Base-by-base conservation (phyloP, 2,329 filamentous ascomycete species). In the Incumbomyces lentus region DNA sequence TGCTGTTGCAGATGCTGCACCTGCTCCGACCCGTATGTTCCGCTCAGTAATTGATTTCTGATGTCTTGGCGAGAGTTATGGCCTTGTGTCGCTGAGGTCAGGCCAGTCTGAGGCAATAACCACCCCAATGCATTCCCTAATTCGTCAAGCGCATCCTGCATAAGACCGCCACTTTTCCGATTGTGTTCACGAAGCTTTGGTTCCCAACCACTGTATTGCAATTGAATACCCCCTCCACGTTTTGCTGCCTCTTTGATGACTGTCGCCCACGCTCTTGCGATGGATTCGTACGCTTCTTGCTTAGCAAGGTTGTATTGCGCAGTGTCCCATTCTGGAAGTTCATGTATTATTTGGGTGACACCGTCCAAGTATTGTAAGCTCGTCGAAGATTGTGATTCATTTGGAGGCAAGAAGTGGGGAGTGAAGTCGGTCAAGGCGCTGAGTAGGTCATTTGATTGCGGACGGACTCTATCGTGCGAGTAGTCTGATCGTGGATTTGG, bases 381-480 rank as follows among this genome's bases (percentile, higher is more conserved):
- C 12, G 82, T 76, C 26, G 82, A 81, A n/a, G 85, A 73, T 61
- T 95, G 89, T 2, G 78, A 73, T 68, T 98, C 92, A 60, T 85
- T 84, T 0, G 92, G 92, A 11, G 92, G 92, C 2, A 98, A 79
- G 60, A 94, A 98, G 64, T 96, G 88, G 3, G 88, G 87, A 0
- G 89, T 96, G 62, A 93, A 98, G 61, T 98, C 92, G 62, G 84
- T 82, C 37, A 98, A 74, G 36, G 92, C 88, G 49, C 95, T 87
- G 49, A 95, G 79, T 18, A 98, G 76, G 48, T 86, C 81, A 19
- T 80, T 70, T 14, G 96, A 74, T 32, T 84, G 79, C 54, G 89
- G 84, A 57, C 84, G 86, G 46, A 96, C 86, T 57, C 92, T 81
- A 62, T 95, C 93, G 64, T 95, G 98, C 42, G 87, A 83, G 67